A percentile compares a stretch with the other conserved stretches of the same genome.
These are phyloP conservation scores for Dillenia suffruticosa DNA, from an alignment of 164 flowering plant species.

Conservation along the genomic window DNA sequence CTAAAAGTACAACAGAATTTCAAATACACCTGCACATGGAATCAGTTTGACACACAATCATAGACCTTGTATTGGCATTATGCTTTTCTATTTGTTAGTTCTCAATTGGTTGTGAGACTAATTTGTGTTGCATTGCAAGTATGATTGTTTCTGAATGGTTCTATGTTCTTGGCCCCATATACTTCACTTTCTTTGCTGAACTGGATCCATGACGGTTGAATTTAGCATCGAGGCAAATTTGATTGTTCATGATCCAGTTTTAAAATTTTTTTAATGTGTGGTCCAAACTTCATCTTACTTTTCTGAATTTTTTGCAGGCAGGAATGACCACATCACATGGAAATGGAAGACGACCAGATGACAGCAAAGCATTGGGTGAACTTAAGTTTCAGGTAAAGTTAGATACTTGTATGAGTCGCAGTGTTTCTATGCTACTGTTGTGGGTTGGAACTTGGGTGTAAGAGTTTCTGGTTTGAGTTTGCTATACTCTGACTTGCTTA, in stretches of 20 bases:
- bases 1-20: too few relatives aligned
- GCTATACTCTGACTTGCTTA: not conserved
- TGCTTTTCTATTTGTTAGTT: too few relatives aligned
- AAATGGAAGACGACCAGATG: constrained; percentile 61
- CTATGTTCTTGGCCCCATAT: too few relatives aligned
- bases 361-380: constrained; percentile 64
- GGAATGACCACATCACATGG: constrained; percentile 72
- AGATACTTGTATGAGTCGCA: not conserved
- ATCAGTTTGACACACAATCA: too few relatives aligned
- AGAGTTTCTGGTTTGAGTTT: not conserved
- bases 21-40: too few relatives aligned
- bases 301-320: constrained; percentile 42
- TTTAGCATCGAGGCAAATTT: constrained; percentile 1
- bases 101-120: too few relatives aligned
- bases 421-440: not conserved
- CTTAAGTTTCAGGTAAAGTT: constrained; percentile 70
- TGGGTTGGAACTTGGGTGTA: not conserved
- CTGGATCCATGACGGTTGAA: too few relatives aligned
- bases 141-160: too few relatives aligned
- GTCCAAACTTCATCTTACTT: not conserved
- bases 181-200: too few relatives aligned
- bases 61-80: too few relatives aligned
- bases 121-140: too few relatives aligned
- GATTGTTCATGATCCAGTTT: not conserved
- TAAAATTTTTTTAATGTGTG: not conserved